A percentile compares a stretch with the other conserved stretches of the same genome.
These are phyloP conservation scores for Ceratonia siliqua DNA, from an alignment of 306 rosid species.

Conservation along the genomic window DNA sequence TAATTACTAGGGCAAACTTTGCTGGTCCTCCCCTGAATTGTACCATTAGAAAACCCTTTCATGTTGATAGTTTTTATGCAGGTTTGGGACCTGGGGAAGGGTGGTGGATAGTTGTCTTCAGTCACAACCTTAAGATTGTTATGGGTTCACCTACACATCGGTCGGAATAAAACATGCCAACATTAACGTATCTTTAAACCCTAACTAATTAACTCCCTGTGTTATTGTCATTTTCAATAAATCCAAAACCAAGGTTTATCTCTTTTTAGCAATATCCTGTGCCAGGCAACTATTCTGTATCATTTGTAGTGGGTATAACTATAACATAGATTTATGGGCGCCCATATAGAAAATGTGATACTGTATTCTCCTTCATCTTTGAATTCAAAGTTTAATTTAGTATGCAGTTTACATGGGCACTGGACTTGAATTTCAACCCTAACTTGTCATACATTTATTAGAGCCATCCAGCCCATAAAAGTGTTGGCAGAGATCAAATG, in stretches of 20 bases:
- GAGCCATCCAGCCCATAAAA: conserved; percentile 25
- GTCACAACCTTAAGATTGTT: conserved; percentile 37
- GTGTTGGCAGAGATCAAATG: conserved; percentile 31
- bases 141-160: conserved; percentile 51
- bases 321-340: not conserved
- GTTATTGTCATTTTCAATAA: conserved; percentile 37
- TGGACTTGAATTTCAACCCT: conserved; percentile 4
- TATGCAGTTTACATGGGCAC: not conserved
- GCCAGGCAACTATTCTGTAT: not conserved
- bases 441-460: conserved; percentile 38
- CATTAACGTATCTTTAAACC: conserved; percentile 32
- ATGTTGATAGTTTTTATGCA: conserved; percentile 42
- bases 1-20: conserved; percentile 60
- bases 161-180: conserved; percentile 81
- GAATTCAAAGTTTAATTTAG: conserved; percentile 8
- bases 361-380: not conserved
- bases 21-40: conserved; percentile 57
- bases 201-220: conserved; percentile 28
- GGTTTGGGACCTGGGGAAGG: conserved; percentile 26
- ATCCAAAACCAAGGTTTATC: conserved; percentile 33
- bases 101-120: conserved; percentile 19
- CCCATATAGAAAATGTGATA: not conserved
- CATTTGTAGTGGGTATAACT: not conserved
- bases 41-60: conserved; percentile 39
- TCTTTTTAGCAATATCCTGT: conserved; percentile 21